Conservation (phyloP, 345 rosid genomes). For the Gossypium arboreum region DNA sequence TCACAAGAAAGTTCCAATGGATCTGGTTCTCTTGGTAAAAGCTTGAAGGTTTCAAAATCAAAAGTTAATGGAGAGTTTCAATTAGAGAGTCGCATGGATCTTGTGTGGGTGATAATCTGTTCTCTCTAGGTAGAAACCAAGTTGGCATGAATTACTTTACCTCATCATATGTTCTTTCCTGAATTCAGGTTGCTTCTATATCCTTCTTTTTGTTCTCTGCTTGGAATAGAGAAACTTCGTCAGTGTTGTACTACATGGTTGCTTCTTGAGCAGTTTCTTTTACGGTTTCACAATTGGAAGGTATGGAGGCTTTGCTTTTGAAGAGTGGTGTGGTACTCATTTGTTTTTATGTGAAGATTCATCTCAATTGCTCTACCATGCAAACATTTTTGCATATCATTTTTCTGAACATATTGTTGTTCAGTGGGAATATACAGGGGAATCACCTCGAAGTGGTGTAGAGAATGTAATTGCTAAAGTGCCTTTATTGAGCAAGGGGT, state of each 20-base stretch:
- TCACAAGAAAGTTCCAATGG: constrained; percentile 52
- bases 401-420: constrained; percentile 37
- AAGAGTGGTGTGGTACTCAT: not conserved
- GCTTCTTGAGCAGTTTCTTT: constrained; percentile 89
- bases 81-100: constrained; percentile 80
- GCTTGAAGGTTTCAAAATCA: constrained; percentile 36
- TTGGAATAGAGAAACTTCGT: constrained; percentile 93
- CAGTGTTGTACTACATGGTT: constrained; percentile 93
- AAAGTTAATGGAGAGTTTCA: constrained; percentile 52
- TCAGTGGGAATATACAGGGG: constrained; percentile 93
- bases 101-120: constrained; percentile 68
- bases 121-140: constrained; percentile 12
- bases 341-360: constrained; percentile 1
- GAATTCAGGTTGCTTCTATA: constrained; percentile 75
- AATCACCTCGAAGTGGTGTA: constrained; percentile 50
- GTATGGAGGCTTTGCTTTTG: constrained; percentile 32
- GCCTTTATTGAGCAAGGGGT: constrained; percentile 35
- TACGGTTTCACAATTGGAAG: constrained; percentile 87
- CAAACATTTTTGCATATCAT: constrained; percentile 13
- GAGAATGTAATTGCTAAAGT: constrained; percentile 44
- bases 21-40: constrained; percentile 48
- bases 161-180: constrained; percentile 19
- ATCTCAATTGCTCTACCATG: constrained; percentile 14
- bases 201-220: constrained; percentile 83
- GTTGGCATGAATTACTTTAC: constrained; percentile 3